phyloP scores from a whole-genome alignment of 495 filamentous ascomycete species.

The Hypoxylon fragiforme region DNA sequence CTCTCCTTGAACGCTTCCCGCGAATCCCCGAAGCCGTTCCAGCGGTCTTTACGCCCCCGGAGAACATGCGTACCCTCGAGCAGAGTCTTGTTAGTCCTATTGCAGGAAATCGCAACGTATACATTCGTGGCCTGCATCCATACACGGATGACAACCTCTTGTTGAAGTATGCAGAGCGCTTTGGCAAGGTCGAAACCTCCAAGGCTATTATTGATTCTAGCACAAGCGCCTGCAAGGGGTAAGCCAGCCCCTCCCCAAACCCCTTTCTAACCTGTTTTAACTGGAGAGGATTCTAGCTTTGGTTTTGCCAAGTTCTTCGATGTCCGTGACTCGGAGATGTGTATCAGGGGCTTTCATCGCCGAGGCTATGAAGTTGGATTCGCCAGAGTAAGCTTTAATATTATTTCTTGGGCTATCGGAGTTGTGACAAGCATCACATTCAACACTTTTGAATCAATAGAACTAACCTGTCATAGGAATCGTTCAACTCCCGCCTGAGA shows the following conservation, averaged over 20 bases:
- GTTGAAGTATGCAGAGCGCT: conserved; percentile 77
- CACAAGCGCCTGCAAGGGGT: conserved; percentile 95
- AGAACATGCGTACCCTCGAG: conserved; percentile 78
- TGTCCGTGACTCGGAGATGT: conserved; percentile 86
- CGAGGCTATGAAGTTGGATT: conserved; percentile 96
- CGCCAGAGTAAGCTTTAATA: conserved; percentile 81
- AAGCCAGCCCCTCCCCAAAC: conserved; percentile 30
- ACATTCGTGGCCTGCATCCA: conserved; percentile 92
- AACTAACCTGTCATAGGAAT: conserved; percentile 63
- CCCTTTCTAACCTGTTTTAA: conserved; percentile 8
- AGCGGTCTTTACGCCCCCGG: conserved; percentile 73
- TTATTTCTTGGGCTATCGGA: no score
- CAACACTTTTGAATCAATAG: no score
- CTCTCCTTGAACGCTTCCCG: conserved; percentile 72
- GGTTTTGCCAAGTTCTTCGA: conserved; percentile 94
- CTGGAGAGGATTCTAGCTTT: conserved; percentile 60
- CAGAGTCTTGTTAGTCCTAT: conserved; percentile 89
- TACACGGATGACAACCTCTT: conserved; percentile 93
- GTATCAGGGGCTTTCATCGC: conserved; percentile 93
- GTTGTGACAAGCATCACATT: no score
- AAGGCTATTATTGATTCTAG: conserved; percentile 96
- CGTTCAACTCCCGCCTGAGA: conserved; percentile 94
- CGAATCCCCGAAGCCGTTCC: conserved; percentile 87
- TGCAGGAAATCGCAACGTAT: conserved; percentile 87
- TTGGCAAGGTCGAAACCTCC: conserved; percentile 87